phyloP scores from a whole-genome alignment of 2,329 filamentous ascomycete genomes.

The Claviceps capensis region DNA sequence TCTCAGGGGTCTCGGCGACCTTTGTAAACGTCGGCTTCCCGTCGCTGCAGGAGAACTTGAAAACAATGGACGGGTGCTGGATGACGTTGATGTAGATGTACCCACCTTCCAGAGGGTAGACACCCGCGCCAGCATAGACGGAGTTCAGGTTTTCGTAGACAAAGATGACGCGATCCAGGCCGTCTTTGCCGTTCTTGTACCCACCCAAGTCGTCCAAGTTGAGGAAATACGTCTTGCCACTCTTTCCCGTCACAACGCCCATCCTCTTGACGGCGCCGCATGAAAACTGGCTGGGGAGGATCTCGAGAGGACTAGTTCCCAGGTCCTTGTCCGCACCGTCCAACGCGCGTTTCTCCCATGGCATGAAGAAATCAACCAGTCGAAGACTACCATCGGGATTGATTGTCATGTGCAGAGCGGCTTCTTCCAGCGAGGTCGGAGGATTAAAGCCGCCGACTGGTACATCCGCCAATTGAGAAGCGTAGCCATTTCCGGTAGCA shows the following conservation, averaged over 20 bases:
- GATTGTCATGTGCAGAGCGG: conserved; percentile 29
- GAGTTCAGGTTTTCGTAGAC: conserved; percentile 30
- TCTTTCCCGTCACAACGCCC: conserved; percentile 36
- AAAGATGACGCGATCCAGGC: conserved; percentile 29
- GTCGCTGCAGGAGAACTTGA: conserved; percentile 40
- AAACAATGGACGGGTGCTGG: conserved; percentile 39
- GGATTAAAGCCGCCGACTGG: conserved; percentile 25
- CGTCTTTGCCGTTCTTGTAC: conserved; percentile 22
- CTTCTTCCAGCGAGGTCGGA: conserved; percentile 29
- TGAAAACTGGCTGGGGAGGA: conserved; percentile 26
- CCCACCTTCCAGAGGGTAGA: conserved; percentile 34
- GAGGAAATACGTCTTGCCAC: conserved; percentile 32
- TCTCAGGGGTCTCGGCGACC: conserved; percentile 33
- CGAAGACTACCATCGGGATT: conserved; percentile 27
- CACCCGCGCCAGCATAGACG: conserved; percentile 32
- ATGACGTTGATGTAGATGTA: conserved; percentile 39
- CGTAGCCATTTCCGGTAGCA: conserved; percentile 27
- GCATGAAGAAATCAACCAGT: conserved; percentile 40
- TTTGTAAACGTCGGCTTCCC: conserved; percentile 40
- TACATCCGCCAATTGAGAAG: conserved; percentile 23
- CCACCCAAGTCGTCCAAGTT: conserved; percentile 27
- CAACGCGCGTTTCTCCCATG: conserved; percentile 34
- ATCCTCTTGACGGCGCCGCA: conserved; percentile 31
- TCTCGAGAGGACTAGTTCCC: conserved; percentile 31
- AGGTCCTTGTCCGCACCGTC: conserved; percentile 38